Evolutionary conservation across 768 basidiomycete species (phyloP).

Genomic region (Lenzites betulinus): DNA sequence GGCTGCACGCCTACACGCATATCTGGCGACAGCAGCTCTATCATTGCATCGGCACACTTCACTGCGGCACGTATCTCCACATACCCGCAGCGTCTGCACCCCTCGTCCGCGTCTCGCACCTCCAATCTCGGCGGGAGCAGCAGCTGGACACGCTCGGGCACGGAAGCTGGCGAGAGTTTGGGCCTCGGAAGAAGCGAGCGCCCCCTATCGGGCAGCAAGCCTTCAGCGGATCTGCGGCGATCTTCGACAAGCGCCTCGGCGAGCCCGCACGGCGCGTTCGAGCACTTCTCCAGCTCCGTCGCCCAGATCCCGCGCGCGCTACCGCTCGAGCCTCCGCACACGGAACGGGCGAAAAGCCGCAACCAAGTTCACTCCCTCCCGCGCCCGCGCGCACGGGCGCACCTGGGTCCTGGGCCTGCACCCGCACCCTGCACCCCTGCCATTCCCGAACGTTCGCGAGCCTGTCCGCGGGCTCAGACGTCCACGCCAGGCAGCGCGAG

Average conservation of each 20-base stretch:
- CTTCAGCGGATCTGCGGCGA: slow-evolving; percentile 11
- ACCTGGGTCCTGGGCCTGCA: background rate
- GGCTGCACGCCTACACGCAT: slow-evolving; percentile 2
- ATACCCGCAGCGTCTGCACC: background rate
- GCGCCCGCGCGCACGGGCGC: background rate
- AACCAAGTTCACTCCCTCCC: slow-evolving; percentile 5
- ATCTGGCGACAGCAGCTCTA: background rate
- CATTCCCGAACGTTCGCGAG: background rate
- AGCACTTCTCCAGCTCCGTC: background rate
- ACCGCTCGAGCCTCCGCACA: background rate
- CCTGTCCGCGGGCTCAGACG: background rate
- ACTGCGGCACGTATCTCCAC: slow-evolving; percentile 15
- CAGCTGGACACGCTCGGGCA: slow-evolving; percentile 6
- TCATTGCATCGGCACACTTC: slow-evolving; percentile 23
- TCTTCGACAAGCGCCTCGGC: slow-evolving; percentile 17
- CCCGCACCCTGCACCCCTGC: background rate
- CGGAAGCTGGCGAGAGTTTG: slow-evolving; percentile 18
- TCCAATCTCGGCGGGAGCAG: background rate
- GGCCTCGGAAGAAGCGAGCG: slow-evolving; percentile 24
- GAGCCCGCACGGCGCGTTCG: background rate
- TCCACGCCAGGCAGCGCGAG: background rate
- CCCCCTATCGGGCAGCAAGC: background rate
- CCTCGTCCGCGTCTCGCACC: background rate
- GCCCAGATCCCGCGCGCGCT: background rate
- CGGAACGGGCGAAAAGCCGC: slow-evolving; percentile 9